Evolutionary conservation across 1,284 basidiomycete genomes (phyloP), one percentile per base, ranked within the genome.

Genomic region (Leccinum solheimii): DNA sequence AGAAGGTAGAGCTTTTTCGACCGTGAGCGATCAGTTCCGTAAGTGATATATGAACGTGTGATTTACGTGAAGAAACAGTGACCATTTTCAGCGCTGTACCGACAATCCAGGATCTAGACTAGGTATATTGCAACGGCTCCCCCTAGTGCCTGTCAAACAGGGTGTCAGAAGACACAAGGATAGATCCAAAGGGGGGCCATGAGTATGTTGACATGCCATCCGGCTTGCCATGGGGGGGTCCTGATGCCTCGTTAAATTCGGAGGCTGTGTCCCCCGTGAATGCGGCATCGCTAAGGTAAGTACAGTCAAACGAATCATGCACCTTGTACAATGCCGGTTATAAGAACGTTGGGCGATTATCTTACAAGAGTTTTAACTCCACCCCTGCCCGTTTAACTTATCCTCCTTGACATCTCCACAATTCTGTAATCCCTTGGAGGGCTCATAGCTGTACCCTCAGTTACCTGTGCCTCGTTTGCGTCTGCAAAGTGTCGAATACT

Each of bases 331-430:
- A 75, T 65, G 62, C 75, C 73, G 67, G 71, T 73, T 75, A 75
- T 75, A 72, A 75, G 75, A 67, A 65, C 65, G 58, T 66, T 62
- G 65, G 60, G 62, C 67, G 74, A 71, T 75, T 64, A 71, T 76
- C 70, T 75, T 72, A 75, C 61, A 63, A 59, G 67, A 75, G 72
- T 73, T 68, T 67, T 75, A 74, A 77, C 72, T 74, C 72, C 72
- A 77, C 70, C 64, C 67, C 66, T 72, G 64, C 32, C 72, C 61
- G 68, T 66, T 61, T 55, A 38, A 55, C 71, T 74, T 62, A 63
- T 62, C 62, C 63, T 66, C 68, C 66, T 62, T 62, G 55, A 64
- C 70, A 56, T 67, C 59, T 65, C 60, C 62, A 54, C 65, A 66
- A 56, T 61, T 51, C 64, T 60, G 59, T 61, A 56, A 59, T 66